phyloP scores from a whole-genome alignment of 306 rosid genomes.

The Pyrus betulifolia region DNA sequence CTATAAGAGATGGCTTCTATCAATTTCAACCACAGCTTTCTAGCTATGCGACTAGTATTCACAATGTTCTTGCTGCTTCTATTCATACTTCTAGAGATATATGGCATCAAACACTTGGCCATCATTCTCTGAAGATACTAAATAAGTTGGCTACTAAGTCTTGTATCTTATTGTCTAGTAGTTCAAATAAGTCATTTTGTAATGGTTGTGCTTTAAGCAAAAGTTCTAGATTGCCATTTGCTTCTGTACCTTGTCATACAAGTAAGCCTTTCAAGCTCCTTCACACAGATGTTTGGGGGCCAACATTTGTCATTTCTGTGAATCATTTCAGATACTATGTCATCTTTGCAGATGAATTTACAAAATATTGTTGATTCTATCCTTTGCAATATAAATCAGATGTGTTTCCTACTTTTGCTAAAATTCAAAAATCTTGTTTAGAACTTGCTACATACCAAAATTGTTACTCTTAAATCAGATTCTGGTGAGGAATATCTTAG shows the following conservation, averaged over 20 bases:
- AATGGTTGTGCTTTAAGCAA: neutral
- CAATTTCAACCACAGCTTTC: too few relatives aligned
- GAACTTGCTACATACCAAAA: too few relatives aligned
- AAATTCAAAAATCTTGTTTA: too few relatives aligned
- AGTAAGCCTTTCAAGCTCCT: neutral
- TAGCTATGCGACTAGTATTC: too few relatives aligned
- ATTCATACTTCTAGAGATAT: too few relatives aligned
- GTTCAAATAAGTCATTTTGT: neutral
- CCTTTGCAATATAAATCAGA: neutral
- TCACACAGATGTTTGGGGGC: too few relatives aligned
- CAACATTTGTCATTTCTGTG: neutral
- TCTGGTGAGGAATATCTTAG: too few relatives aligned
- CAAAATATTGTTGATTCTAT: too few relatives aligned
- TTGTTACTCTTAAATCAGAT: too few relatives aligned
- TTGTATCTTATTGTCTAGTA: neutral
- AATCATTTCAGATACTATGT: neutral
- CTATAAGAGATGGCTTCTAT: too few relatives aligned
- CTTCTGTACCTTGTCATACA: neutral
- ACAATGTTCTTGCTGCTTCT: too few relatives aligned
- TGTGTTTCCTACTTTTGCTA: too few relatives aligned
- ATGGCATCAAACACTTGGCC: neutral
- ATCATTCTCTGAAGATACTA: neutral
- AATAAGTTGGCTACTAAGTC: neutral
- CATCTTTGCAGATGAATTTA: neutral
- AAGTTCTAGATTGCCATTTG: neutral